A percentile compares a stretch with the other conserved stretches of the same genome.
These are phyloP conservation scores for Misopates orontium DNA, from an alignment of 257 asterid species.

Conservation along the genomic window DNA sequence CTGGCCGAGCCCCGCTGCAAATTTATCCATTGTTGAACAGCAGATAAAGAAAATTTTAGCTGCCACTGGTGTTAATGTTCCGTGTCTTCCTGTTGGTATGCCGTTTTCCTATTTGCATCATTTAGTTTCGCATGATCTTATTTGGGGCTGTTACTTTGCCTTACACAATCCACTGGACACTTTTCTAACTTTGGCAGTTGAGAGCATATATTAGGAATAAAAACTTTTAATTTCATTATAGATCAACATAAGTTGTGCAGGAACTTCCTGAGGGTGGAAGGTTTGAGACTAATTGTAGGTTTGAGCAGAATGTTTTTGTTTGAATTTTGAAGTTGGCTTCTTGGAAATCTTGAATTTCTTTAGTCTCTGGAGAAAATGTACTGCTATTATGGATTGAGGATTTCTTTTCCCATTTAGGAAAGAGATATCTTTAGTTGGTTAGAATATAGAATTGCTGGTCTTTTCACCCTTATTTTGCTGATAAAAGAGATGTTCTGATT, in stretches of 20 bases:
- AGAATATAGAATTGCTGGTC: not conserved
- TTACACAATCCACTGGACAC: slow-evolving; percentile 5
- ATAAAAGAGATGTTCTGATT: slow-evolving; percentile 26
- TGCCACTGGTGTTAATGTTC: slow-evolving; percentile 90
- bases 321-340: not conserved
- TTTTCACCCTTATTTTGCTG: slow-evolving; percentile 22
- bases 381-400: not conserved
- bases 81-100: slow-evolving; percentile 71
- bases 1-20: slow-evolving; percentile 99
- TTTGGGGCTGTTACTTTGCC: slow-evolving; percentile 12
- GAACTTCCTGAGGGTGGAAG: not conserved
- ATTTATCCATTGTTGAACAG: slow-evolving; percentile 75
- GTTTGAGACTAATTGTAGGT: slow-evolving; percentile 6
- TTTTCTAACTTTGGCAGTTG: slow-evolving; percentile 20
- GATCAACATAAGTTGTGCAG: slow-evolving; percentile 7
- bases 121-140: slow-evolving; percentile 12
- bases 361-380: slow-evolving; percentile 14
- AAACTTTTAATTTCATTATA: not conserved
- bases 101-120: slow-evolving; percentile 21
- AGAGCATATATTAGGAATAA: not conserved
- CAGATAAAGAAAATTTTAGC: slow-evolving; percentile 85
- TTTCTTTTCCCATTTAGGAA: not conserved
- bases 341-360: not conserved
- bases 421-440: not conserved
- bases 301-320: slow-evolving; percentile 10